A percentile compares a stretch with the other conserved stretches of the same genome.
phyloP scores from a whole-genome alignment of 345 rosid species.

The Orychophragmus violaceus region DNA sequence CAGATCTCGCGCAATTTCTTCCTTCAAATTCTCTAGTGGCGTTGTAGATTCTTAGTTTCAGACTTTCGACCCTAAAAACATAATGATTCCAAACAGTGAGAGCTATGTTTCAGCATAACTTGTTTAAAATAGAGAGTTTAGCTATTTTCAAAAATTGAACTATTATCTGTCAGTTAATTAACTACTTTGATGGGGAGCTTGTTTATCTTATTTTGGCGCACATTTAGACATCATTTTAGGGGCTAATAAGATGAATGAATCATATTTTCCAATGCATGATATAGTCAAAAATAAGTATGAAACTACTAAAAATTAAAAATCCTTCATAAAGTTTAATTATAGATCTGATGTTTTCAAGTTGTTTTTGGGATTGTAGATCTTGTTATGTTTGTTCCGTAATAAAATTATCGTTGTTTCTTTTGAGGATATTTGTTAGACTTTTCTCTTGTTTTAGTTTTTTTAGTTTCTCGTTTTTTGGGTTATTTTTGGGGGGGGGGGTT shows the following conservation, averaged over 20 bases:
- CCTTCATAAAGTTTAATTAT: too few species aligned
- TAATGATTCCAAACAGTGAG: not conserved
- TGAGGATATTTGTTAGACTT: too few species aligned
- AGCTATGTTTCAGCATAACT: not conserved
- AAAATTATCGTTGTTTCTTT: too few species aligned
- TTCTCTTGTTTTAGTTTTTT: too few species aligned
- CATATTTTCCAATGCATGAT: slow-evolving; percentile 19
- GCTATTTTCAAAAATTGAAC: not conserved
- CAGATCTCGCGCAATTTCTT: not conserved
- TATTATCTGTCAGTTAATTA: slow-evolving; percentile 14
- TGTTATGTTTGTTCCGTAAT: too few species aligned
- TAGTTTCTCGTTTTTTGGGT: too few species aligned
- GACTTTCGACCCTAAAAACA: not conserved
- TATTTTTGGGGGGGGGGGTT: too few species aligned
- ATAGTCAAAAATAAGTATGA: slow-evolving; percentile 19
- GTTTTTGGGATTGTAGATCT: too few species aligned
- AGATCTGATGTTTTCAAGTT: too few species aligned
- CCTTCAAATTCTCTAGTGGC: not conserved
- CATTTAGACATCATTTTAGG: slow-evolving; percentile 10
- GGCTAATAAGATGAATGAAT: slow-evolving; percentile 13
- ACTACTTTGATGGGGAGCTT: not conserved
- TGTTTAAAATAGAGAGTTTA: slow-evolving; percentile 6
- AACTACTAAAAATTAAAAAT: not conserved
- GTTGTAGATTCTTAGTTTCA: not conserved
- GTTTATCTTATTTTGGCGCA: not conserved